Percentiles rank a stretch among this genome's conserved stretches.
Conservation (phyloP, 768 basidiomycete species). For the Lepiota venenata region DNA sequence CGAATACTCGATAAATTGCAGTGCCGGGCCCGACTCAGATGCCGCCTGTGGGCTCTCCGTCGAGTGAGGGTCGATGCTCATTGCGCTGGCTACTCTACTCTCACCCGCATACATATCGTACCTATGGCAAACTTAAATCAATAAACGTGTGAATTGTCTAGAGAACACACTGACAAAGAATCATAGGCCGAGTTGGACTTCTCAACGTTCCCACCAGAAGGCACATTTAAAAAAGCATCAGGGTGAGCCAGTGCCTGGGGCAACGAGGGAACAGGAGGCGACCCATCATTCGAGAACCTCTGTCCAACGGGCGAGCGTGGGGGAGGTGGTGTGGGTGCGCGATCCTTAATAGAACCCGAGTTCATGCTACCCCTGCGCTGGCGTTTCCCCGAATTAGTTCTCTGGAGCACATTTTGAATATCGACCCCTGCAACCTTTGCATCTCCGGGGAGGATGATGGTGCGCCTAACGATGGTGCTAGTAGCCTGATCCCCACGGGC, state of each 20-base stretch:
- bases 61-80: slow-evolving; percentile 31
- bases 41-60: slow-evolving; percentile 25
- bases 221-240: slow-evolving; percentile 35
- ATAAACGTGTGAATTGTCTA: slow-evolving; percentile 13
- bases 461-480: slow-evolving; percentile 67
- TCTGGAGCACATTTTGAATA: slow-evolving; percentile 41
- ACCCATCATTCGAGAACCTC: slow-evolving; percentile 64
- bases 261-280: slow-evolving; percentile 69
- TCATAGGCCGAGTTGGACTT: slow-evolving; percentile 74
- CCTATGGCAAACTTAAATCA: slow-evolving; percentile 34
- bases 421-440: slow-evolving; percentile 45
- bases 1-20: slow-evolving; percentile 81
- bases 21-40: slow-evolving; percentile 53
- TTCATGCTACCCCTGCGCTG: slow-evolving; percentile 54
- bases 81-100: slow-evolving; percentile 33
- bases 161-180: slow-evolving; percentile 57
- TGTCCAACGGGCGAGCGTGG: slow-evolving; percentile 49
- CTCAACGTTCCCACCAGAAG: slow-evolving; percentile 44
- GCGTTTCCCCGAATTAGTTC: slow-evolving; percentile 45
- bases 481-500: slow-evolving; percentile 12
- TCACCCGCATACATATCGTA: slow-evolving; percentile 81
- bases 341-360: slow-evolving; percentile 73
- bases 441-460: slow-evolving; percentile 74
- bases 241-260: slow-evolving; percentile 48
- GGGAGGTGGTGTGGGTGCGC: slow-evolving; percentile 84